Percentiles rank a stretch among this genome's conserved stretches.
Conservation (phyloP, 2,329 filamentous ascomycete species). For the Pseudocercospora pini-densiflorae region DNA sequence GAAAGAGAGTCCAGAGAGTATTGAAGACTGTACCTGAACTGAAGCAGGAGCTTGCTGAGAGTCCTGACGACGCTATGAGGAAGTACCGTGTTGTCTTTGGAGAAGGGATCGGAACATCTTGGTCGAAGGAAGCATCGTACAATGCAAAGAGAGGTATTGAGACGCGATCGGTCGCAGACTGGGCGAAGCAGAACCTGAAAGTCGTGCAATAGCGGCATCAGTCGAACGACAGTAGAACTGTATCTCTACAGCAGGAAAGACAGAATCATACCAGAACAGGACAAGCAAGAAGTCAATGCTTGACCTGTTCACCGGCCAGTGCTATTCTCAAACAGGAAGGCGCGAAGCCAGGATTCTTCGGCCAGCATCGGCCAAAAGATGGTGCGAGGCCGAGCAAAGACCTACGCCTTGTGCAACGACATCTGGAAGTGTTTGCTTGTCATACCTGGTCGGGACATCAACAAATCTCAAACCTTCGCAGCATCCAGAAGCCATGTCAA, state of each 20-base stretch:
- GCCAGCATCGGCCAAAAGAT: slow-evolving; percentile 11
- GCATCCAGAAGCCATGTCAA: slow-evolving; percentile 16
- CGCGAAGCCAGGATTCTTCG: not conserved
- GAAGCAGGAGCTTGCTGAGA: slow-evolving; percentile 50
- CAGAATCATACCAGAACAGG: not conserved
- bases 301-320: not conserved
- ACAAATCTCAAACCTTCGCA: not conserved
- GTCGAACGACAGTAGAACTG: not conserved
- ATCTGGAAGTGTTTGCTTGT: not conserved
- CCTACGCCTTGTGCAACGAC: slow-evolving; percentile 4
- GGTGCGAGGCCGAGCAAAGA: slow-evolving; percentile 3
- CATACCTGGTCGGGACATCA: not conserved
- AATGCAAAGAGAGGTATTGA: slow-evolving; percentile 57
- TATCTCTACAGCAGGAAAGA: not conserved
- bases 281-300: not conserved
- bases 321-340: slow-evolving; percentile 4
- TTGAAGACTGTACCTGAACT: slow-evolving; percentile 56
- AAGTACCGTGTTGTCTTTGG: slow-evolving; percentile 69
- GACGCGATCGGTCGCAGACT: slow-evolving; percentile 51
- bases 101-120: slow-evolving; percentile 61
- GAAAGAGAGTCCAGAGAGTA: slow-evolving; percentile 52
- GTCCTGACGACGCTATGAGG: slow-evolving; percentile 56
- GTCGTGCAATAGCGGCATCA: not conserved
- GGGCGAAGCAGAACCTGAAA: slow-evolving; percentile 32
- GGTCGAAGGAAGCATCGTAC: slow-evolving; percentile 59